Base-by-base conservation (phyloP, 495 filamentous ascomycete species). In the Oleoguttula mirabilis region DNA sequence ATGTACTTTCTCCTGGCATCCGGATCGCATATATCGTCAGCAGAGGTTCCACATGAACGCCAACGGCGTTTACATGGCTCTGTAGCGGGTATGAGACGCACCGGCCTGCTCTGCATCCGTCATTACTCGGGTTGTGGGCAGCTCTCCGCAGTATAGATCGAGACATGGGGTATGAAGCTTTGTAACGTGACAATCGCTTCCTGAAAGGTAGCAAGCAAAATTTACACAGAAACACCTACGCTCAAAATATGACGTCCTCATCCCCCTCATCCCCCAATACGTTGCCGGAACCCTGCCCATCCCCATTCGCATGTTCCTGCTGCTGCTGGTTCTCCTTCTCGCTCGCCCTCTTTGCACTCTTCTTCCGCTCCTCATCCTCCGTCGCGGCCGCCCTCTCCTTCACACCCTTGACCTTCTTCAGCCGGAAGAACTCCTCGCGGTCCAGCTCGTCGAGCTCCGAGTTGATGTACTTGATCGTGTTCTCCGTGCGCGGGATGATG, bases 401-500 rank as follows among this genome's bases (percentile, higher is more conserved):
- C 67, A 95, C 95, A 55, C 72, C 74, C n/a, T 85, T 85, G 17
- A 94, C 88, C 70, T 99, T 99, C 69, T 96, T 99, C 54, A 99
- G 66, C 38, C 90, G 76, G 62, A 93, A 98, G 64, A 99, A 99
- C 55, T 99, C 90, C 61, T 99, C 90, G 66, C 90, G 73, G 67
- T 99, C 90, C 30, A 99, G 69, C 66, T 99, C 90, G 59, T 99
- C 90, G 12, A 99, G 78, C 59, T 99, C 90, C 8, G 87, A 93
- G 66, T 94, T 99, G 73, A 99, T 99, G 58, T 98, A 94, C 66
- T 87, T 95, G 69, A 99, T 99, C 37, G 90, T 99, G 52, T 96
- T 99, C 59, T 96, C 88, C 15, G 90, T 99, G 34, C 90, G 73
- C 21, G 90, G 90, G 50, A 99, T 96, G 53, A 99, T 96, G 42